Percentiles rank a stretch among this genome's conserved stretches.
phyloP scores from a whole-genome alignment of 768 basidiomycete species.

The Boletus pseudo-olivaceus region DNA sequence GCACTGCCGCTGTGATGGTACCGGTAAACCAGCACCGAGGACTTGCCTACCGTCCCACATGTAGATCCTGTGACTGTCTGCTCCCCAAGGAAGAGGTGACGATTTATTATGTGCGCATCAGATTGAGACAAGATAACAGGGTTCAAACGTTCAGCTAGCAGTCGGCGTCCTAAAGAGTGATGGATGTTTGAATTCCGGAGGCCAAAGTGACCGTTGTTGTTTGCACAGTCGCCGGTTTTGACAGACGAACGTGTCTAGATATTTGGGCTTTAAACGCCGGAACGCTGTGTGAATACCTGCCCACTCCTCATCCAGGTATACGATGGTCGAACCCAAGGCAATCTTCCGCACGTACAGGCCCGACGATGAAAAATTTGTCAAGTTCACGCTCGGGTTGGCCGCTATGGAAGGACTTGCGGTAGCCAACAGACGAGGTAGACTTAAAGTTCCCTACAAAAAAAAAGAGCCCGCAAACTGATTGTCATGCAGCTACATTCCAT shows the following conservation, averaged over 20 bases:
- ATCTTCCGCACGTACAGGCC: conserved; percentile 51
- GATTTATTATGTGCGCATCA: too few relatives aligned
- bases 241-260: conserved; percentile 6
- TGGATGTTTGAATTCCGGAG: background rate
- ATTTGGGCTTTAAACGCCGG: background rate
- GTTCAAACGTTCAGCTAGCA: too few relatives aligned
- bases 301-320: background rate
- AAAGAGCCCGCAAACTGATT: background rate
- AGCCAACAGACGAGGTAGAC: conserved; percentile 59
- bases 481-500: conserved; percentile 46
- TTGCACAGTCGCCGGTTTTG: background rate
- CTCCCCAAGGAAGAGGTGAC: too few relatives aligned
- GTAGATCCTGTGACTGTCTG: too few relatives aligned
- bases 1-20: too few relatives aligned
- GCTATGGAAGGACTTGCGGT: conserved; percentile 63
- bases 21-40: background rate
- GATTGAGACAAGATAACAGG: too few relatives aligned
- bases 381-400: conserved; percentile 61
- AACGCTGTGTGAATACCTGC: background rate
- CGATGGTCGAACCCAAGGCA: conserved; percentile 42
- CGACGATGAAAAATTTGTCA: conserved; percentile 57
- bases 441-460: background rate
- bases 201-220: background rate
- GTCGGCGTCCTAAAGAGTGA: too few relatives aligned
- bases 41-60: too few relatives aligned